These are phyloP conservation scores for Rubia occidens DNA, from an alignment of 305 asterid species.

Conservation along the genomic window DNA sequence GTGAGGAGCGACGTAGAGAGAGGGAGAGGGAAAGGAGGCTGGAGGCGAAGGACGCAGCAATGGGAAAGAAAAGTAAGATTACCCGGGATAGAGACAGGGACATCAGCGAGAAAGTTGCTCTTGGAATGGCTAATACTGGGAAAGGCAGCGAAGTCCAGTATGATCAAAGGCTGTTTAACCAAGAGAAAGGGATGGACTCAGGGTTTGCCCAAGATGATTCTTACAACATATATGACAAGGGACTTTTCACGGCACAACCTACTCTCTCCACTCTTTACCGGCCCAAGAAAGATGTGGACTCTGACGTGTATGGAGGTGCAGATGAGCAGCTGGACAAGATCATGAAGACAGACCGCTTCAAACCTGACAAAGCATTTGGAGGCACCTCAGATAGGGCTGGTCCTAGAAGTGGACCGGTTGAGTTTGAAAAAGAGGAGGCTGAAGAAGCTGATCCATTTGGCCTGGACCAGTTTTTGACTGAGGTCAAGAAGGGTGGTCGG, in stretches of 20 bases:
- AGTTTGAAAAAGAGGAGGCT: conserved; percentile 55
- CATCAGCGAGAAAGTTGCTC: conserved; percentile 80
- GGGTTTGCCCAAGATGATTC: conserved; percentile 75
- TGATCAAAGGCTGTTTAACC: conserved; percentile 82
- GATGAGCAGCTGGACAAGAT: conserved; percentile 81
- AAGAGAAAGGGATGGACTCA: conserved; percentile 93
- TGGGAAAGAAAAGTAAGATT: conserved; percentile 81
- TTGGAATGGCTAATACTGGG: conserved; percentile 82
- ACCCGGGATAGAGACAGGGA: conserved; percentile 88
- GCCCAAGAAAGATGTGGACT: conserved; percentile 73
- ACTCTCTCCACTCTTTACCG: conserved; percentile 64
- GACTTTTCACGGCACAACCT: conserved; percentile 58
- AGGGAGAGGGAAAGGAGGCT: conserved; percentile 82
- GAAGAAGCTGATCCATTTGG: conserved; percentile 93
- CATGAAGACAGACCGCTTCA: conserved; percentile 70
- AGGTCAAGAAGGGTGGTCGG: conserved; percentile 55
- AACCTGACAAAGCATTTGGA: conserved; percentile 57
- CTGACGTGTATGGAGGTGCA: conserved; percentile 72
- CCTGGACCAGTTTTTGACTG: conserved; percentile 41
- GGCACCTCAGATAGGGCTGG: conserved; percentile 68
- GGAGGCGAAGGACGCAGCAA: conserved; percentile 82
- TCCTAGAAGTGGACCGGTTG: conserved; percentile 70
- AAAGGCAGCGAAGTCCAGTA: conserved; percentile 77
- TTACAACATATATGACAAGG: conserved; percentile 72
- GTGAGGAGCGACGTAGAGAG: conserved; percentile 65